These are phyloP conservation scores for Pestalotiopsis sp. DNA, from an alignment of 2,329 filamentous ascomycete species.

Conservation along the genomic window DNA sequence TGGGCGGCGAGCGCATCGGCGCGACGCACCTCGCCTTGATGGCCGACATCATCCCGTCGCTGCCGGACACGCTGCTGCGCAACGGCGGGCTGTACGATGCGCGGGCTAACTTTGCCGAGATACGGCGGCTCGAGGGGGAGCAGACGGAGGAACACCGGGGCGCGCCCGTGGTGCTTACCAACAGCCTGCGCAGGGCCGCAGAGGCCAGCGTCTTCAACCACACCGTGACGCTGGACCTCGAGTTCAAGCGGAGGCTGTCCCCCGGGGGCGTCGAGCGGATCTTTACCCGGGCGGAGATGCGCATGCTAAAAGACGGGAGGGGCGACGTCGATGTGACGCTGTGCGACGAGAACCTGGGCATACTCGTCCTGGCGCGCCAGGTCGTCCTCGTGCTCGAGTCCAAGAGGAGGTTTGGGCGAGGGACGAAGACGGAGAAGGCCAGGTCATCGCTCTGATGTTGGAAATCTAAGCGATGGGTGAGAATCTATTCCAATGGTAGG, in stretches of 20 bases:
- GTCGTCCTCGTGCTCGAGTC: conserved; percentile 15
- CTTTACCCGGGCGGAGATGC: conserved; percentile 18
- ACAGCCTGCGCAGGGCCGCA: conserved; percentile 15
- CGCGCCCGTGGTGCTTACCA: not conserved
- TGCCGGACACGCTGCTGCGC: conserved; percentile 23
- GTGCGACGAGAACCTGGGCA: conserved; percentile 19
- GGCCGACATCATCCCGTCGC: conserved; percentile 22
- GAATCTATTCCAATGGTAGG: no score
- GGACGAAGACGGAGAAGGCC: not conserved
- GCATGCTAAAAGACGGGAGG: conserved; percentile 21
- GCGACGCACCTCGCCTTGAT: conserved; percentile 19
- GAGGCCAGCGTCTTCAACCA: conserved; percentile 11
- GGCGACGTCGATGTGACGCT: conserved; percentile 23
- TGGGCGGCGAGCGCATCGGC: conserved; percentile 18
- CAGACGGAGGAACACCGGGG: conserved; percentile 15
- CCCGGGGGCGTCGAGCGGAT: conserved; percentile 18
- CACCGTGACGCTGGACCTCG: conserved; percentile 21
- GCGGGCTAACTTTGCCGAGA: conserved; percentile 5
- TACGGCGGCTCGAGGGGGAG: conserved; percentile 12
- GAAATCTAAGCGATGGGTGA: not conserved
- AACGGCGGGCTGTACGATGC: conserved; percentile 22
- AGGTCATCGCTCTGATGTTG: not conserved
- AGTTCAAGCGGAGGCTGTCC: conserved; percentile 24
- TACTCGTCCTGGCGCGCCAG: conserved; percentile 17
- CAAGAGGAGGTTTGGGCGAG: conserved; percentile 15